A percentile compares a stretch with the other conserved stretches of the same genome.
These are phyloP conservation scores for Alternaria longipes DNA, from an alignment of 2,329 filamentous ascomycete species.

Conservation along the genomic window DNA sequence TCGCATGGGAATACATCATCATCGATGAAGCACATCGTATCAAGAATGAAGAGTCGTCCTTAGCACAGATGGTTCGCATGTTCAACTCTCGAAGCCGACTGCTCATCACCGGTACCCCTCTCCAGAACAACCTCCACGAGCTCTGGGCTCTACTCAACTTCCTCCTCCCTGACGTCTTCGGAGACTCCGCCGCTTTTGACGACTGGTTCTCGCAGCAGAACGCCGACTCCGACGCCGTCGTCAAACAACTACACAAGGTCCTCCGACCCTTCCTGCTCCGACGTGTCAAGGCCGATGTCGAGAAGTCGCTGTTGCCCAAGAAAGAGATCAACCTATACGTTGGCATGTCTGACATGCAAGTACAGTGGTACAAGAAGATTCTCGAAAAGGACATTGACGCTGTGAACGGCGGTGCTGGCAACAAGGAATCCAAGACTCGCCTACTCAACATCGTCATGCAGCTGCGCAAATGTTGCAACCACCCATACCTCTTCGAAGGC, in stretches of 20 bases:
- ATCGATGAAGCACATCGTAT: constrained; percentile 98
- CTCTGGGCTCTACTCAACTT: constrained; percentile 98
- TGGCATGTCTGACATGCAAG: constrained; percentile 98
- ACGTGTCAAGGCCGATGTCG: constrained; percentile 95
- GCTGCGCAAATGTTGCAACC: constrained; percentile 97
- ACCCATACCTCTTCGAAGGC: constrained; percentile 97
- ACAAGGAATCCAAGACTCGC: constrained; percentile 96
- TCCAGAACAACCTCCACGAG: constrained; percentile 98
- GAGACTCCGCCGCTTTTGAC: constrained; percentile 95
- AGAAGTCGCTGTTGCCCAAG: constrained; percentile 96
- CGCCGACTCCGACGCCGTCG: constrained; percentile 91
- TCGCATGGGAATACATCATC: constrained; percentile 99
- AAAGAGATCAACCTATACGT: constrained; percentile 98
- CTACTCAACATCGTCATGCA: constrained; percentile 99
- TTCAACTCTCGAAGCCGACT: constrained; percentile 96
- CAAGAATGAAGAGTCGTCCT: constrained; percentile 98
- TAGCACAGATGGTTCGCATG: constrained; percentile 94
- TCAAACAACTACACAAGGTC: constrained; percentile 93
- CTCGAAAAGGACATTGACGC: constrained; percentile 99
- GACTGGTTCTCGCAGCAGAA: constrained; percentile 96
- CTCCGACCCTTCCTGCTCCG: constrained; percentile 92
- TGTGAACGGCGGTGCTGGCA: constrained; percentile 94
- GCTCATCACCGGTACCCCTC: constrained; percentile 93
- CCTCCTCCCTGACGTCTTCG: constrained; percentile 96
- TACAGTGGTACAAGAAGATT: constrained; percentile 99